Evolutionary conservation across 441 rosid genomes (phyloP).

Genomic region (Pelargonium citronellum): DNA sequence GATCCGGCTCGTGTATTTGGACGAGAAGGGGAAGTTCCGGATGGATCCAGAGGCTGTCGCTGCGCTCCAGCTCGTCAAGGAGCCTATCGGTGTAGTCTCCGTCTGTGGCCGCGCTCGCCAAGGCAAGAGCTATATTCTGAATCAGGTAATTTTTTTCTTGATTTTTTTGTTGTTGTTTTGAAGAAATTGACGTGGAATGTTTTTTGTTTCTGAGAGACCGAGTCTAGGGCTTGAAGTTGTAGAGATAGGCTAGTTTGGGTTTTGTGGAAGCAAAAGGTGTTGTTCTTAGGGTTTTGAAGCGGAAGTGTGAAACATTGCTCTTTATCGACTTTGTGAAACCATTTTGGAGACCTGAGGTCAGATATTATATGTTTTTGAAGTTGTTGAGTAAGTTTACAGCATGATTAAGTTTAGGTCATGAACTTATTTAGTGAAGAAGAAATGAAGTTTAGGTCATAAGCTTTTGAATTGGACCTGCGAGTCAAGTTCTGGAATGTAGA

Average conservation of each 20-base stretch:
- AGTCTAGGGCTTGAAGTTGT: constrained; percentile 27
- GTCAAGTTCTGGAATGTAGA: too few species aligned
- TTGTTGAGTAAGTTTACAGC: neutral
- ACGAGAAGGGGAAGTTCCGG: constrained; percentile 87
- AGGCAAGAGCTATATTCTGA: constrained; percentile 87
- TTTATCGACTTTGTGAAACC: neutral
- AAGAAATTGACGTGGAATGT: neutral
- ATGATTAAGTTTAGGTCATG: constrained; percentile 1
- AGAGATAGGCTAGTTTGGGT: neutral
- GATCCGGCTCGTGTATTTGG: constrained; percentile 71
- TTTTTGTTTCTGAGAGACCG: neutral
- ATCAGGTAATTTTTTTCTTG: constrained; percentile 47
- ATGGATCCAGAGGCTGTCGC: constrained; percentile 99
- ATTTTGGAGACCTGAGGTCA: too few species aligned
- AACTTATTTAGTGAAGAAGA: neutral
- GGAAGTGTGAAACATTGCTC: constrained; percentile 10
- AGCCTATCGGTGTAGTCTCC: constrained; percentile 85
- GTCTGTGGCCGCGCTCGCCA: constrained; percentile 98
- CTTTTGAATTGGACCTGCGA: too few species aligned
- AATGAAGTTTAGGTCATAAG: too few species aligned
- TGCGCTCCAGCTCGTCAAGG: constrained; percentile 82
- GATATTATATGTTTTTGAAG: neutral
- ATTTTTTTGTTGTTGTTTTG: neutral
- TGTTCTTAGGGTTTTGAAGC: constrained; percentile 22
- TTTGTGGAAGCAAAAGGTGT: neutral